Evolutionary conservation across 2,329 filamentous ascomycete species (phyloP).

Genomic region (Colletotrichum kahawae): DNA sequence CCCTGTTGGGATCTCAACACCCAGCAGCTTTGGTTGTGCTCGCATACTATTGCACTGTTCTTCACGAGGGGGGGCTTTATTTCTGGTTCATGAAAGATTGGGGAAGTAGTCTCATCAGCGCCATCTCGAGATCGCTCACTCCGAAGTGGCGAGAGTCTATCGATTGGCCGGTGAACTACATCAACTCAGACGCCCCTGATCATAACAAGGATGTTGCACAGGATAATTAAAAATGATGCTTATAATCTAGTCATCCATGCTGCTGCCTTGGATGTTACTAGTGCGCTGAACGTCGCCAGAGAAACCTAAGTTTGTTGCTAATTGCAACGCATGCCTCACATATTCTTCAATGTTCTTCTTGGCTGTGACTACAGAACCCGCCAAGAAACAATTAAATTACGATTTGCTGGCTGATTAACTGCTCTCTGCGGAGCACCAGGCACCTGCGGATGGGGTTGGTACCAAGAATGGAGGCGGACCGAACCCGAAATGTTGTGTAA

Average conservation of each 20-base stretch:
- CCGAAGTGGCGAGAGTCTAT: neutral
- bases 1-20: neutral
- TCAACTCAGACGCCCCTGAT: neutral
- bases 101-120: neutral
- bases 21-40: neutral
- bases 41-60: neutral
- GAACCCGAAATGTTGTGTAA: neutral
- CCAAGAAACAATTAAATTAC: too few relatives aligned
- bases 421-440: too few relatives aligned
- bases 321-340: neutral
- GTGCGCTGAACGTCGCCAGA: neutral
- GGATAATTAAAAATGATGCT: rapidly evolving
- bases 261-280: rapidly evolving
- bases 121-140: neutral
- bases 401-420: neutral
- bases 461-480: neutral
- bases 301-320: neutral
- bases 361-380: too few relatives aligned
- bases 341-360: too few relatives aligned
- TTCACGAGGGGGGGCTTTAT: neutral
- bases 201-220: neutral
- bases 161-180: neutral
- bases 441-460: neutral
- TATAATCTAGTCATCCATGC: rapidly evolving
- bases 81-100: neutral